Evolutionary conservation across 2,329 filamentous ascomycete species (phyloP).

Genomic region (Fusarium dimerum): DNA sequence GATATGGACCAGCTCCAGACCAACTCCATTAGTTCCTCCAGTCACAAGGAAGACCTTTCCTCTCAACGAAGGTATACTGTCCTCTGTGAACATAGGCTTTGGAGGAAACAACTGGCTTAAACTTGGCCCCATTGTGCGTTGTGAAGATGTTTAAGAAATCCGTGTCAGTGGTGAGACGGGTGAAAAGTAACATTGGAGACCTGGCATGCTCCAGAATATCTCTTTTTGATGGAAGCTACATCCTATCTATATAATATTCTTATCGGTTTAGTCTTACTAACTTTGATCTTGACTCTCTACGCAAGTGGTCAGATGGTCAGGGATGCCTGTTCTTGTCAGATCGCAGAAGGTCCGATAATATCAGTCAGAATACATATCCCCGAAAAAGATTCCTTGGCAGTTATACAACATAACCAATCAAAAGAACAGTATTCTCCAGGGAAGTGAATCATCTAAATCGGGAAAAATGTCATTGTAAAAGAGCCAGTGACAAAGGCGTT

Average conservation of each 20-base stretch:
- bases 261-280: neutral
- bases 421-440: too few relatives aligned
- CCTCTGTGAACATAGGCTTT: neutral
- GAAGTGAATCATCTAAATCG: too few relatives aligned
- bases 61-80: neutral
- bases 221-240: neutral
- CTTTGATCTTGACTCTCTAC: neutral
- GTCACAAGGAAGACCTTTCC: constrained; percentile 51
- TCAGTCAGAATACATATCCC: neutral
- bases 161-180: neutral
- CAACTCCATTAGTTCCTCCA: constrained; percentile 41
- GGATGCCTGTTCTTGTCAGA: neutral
- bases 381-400: neutral
- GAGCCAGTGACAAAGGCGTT: neutral
- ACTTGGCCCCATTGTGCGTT: neutral
- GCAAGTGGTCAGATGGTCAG: neutral
- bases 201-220: neutral
- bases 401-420: neutral
- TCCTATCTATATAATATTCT: neutral
- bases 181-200: neutral
- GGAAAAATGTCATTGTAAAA: neutral
- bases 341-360: neutral
- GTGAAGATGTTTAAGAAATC: neutral
- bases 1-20: constrained; percentile 50
- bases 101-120: neutral